Evolutionary conservation across 495 filamentous ascomycete genomes (phyloP).

Genomic region (Talaromyces stipitatus): DNA sequence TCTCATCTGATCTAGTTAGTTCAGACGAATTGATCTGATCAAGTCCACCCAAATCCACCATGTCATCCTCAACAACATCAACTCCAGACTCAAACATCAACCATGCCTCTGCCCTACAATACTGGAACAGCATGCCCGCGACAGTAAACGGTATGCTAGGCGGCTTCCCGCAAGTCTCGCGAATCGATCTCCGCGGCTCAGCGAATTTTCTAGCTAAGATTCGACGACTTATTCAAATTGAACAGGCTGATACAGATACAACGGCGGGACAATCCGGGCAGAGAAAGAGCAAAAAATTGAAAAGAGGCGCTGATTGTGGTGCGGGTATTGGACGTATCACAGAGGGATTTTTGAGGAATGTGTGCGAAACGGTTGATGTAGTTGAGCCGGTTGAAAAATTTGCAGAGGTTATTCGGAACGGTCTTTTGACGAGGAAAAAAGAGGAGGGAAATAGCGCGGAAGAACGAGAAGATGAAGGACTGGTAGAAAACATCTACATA

Average conservation of each 20-base stretch:
- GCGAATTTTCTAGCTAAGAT: constrained; percentile 71
- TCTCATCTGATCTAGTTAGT: neutral
- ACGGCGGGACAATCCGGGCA: neutral
- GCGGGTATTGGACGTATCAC: constrained; percentile 59
- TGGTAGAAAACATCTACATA: constrained; percentile 60
- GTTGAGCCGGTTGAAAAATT: constrained; percentile 55
- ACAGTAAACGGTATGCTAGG: constrained; percentile 79
- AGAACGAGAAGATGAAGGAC: constrained; percentile 14
- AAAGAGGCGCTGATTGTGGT: constrained; percentile 48
- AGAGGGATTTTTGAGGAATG: constrained; percentile 43
- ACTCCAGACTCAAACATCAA: constrained; percentile 4
- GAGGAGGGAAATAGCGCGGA: constrained; percentile 6
- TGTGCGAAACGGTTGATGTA: constrained; percentile 47
- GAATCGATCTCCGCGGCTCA: constrained; percentile 71
- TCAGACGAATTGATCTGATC: neutral
- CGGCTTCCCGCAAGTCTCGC: constrained; percentile 64
- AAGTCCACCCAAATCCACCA: neutral
- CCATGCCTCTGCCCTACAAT: constrained; percentile 36
- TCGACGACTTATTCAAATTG: constrained; percentile 31
- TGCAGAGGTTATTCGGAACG: constrained; percentile 23
- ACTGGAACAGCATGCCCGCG: constrained; percentile 69
- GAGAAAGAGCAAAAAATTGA: constrained; percentile 16
- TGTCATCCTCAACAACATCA: neutral
- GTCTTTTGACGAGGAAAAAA: constrained; percentile 22
- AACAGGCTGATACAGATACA: constrained; percentile 4